Evolutionary conservation across 192 early-diverging fungal species (phyloP).

Genomic region (Fimicolochytrium jonesii): DNA sequence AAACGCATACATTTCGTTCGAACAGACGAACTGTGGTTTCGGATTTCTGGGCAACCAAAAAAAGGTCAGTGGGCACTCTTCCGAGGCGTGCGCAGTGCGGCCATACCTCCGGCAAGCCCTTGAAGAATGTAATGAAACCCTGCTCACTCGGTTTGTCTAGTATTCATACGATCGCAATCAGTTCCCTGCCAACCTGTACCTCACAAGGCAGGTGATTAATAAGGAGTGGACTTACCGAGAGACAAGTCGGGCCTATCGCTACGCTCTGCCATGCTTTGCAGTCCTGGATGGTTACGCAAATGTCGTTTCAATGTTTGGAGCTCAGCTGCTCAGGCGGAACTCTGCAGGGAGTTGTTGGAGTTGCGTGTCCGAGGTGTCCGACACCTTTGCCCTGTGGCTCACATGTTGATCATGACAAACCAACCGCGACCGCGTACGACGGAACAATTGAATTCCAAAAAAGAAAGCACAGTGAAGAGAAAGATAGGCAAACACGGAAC

Average conservation of each 20-base stretch:
- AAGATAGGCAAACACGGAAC: no score
- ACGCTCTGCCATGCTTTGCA: constrained; percentile 7
- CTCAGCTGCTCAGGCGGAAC: no score
- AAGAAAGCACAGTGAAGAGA: no score
- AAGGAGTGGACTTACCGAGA: constrained; percentile 31
- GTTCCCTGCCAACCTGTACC: neutral
- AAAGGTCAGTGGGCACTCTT: neutral
- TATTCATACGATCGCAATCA: neutral
- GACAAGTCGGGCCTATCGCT: constrained; percentile 47
- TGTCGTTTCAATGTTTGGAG: no score
- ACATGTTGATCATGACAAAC: no score
- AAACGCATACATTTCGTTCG: constrained; percentile 54
- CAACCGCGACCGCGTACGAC: no score
- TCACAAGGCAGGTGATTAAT: neutral
- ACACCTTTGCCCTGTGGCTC: no score
- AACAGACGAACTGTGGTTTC: constrained; percentile 66
- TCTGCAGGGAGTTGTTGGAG: no score
- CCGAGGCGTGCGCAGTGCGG: no score
- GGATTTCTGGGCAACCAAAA: constrained; percentile 31
- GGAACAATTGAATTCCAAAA: no score
- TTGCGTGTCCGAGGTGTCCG: no score
- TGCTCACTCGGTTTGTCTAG: constrained; percentile 52
- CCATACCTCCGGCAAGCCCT: constrained; percentile 45
- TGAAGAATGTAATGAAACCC: constrained; percentile 56
- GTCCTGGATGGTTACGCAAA: no score